Evolutionary conservation across 2,329 filamentous ascomycete genomes (phyloP).

Genomic region (Neonectria sp.): DNA sequence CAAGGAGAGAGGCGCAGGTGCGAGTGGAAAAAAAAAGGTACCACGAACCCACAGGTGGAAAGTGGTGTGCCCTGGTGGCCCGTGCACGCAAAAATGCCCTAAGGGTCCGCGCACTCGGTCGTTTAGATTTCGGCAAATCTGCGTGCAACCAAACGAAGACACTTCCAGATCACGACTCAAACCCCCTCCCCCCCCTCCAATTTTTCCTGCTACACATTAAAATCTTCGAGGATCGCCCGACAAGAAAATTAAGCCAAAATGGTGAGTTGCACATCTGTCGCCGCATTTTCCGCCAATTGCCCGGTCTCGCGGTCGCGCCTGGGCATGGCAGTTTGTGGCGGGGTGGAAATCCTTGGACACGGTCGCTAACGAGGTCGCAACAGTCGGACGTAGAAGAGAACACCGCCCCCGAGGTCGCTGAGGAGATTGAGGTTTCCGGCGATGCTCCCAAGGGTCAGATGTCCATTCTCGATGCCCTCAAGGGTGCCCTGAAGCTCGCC

Average conservation of each 20-base stretch:
- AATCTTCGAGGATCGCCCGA: conserved; percentile 80
- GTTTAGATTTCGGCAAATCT: conserved; percentile 56
- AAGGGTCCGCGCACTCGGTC: conserved; percentile 54
- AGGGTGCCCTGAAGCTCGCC: conserved; percentile 98
- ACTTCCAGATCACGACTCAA: conserved; percentile 51
- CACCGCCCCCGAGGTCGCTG: conserved; percentile 84
- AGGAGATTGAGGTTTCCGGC: conserved; percentile 96
- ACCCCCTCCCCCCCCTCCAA: conserved; percentile 40
- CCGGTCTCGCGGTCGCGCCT: conserved; percentile 12
- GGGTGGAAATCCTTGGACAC: conserved; percentile 20
- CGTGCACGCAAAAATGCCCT: conserved; percentile 62
- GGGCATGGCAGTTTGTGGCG: conserved; percentile 14
- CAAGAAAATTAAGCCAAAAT: conserved; percentile 71
- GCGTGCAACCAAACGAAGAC: conserved; percentile 51
- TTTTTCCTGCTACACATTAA: conserved; percentile 54
- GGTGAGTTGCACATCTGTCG: conserved; percentile 61
- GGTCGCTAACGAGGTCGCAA: conserved; percentile 42
- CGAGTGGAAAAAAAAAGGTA: conserved; percentile 36
- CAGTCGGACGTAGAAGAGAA: conserved; percentile 99
- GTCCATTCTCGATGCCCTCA: conserved; percentile 98
- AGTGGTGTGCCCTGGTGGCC: conserved; percentile 59
- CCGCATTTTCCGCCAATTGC: conserved; percentile 37
- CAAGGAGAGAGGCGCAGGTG: conserved; percentile 40
- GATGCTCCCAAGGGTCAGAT: conserved; percentile 95
- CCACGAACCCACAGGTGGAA: conserved; percentile 17